Evolutionary conservation across 148 eudicot species (phyloP).

Genomic region (Rhododendron henanense): DNA sequence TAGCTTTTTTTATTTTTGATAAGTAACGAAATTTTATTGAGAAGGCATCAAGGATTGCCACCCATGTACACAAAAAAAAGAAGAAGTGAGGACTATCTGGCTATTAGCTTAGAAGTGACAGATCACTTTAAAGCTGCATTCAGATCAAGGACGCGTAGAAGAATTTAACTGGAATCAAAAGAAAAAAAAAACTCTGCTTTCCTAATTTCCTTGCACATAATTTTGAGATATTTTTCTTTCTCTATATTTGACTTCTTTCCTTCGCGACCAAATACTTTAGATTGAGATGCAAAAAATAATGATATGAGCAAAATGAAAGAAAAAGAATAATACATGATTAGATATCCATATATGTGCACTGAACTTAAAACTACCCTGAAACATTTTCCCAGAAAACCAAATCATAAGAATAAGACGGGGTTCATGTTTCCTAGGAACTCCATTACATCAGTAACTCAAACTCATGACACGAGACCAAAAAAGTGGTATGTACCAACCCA

Average conservation of each 20-base stretch:
- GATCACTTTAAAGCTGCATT: background rate
- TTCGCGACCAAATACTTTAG: background rate
- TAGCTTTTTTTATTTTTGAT: too few species aligned
- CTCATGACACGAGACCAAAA: background rate
- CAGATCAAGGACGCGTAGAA: background rate
- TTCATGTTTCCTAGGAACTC: background rate
- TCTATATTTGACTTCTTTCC: background rate
- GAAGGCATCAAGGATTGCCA: too few species aligned
- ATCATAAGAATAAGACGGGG: background rate
- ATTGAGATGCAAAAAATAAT: background rate
- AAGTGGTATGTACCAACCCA: background rate
- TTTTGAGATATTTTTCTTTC: background rate
- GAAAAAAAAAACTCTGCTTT: background rate
- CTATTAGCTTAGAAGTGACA: background rate
- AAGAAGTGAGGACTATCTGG: background rate
- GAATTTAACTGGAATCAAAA: background rate
- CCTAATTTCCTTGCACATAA: background rate
- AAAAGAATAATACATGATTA: background rate
- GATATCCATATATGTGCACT: background rate
- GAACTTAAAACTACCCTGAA: background rate
- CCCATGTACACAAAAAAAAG: background rate
- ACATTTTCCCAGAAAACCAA: background rate
- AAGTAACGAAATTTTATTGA: too few species aligned
- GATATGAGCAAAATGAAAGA: background rate
- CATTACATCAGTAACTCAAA: background rate